A percentile compares a stretch with the other conserved stretches of the same genome.
These are phyloP conservation scores for Epichloe sibirici DNA, from an alignment of 2,329 filamentous ascomycete species.

Conservation along the genomic window DNA sequence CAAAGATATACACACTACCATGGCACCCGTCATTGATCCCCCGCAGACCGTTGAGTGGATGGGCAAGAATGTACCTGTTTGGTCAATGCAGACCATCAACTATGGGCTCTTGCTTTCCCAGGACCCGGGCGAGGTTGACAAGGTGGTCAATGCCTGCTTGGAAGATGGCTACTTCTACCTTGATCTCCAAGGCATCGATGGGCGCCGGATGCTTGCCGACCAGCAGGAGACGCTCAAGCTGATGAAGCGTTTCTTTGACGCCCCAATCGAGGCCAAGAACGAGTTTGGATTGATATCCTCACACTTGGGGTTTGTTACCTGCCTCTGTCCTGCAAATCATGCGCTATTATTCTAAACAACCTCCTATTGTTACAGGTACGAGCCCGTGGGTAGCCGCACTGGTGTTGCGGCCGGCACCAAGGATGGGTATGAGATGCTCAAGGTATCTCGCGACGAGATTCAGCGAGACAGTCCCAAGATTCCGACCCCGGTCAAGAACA, in stretches of 20 bases:
- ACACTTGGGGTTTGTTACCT: slow-evolving; percentile 32
- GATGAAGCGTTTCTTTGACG: slow-evolving; percentile 44
- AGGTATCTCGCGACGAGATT: slow-evolving; percentile 38
- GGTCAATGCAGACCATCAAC: slow-evolving; percentile 39
- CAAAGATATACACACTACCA: slow-evolving; percentile 6
- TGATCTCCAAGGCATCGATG: slow-evolving; percentile 39
- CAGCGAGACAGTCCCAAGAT: slow-evolving; percentile 33
- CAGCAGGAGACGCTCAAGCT: slow-evolving; percentile 38
- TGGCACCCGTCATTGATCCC: slow-evolving; percentile 26
- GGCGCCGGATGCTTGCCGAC: slow-evolving; percentile 38
- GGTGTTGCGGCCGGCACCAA: slow-evolving; percentile 34
- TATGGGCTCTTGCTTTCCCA: slow-evolving; percentile 40
- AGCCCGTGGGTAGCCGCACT: slow-evolving; percentile 35
- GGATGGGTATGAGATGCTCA: slow-evolving; percentile 42
- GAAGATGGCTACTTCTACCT: slow-evolving; percentile 45
- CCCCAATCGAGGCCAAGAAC: slow-evolving; percentile 42
- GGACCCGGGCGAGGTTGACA: slow-evolving; percentile 40
- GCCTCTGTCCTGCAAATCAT: neutral
- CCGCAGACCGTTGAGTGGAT: slow-evolving; percentile 36
- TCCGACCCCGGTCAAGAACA: slow-evolving; percentile 35
- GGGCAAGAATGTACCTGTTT: slow-evolving; percentile 36
- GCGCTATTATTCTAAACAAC: neutral
- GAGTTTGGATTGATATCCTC: slow-evolving; percentile 41
- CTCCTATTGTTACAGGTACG: slow-evolving; percentile 23
- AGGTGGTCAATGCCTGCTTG: slow-evolving; percentile 35